These are phyloP conservation scores for Leccinum insolens DNA, from an alignment of 1,284 basidiomycete species.

Conservation along the genomic window DNA sequence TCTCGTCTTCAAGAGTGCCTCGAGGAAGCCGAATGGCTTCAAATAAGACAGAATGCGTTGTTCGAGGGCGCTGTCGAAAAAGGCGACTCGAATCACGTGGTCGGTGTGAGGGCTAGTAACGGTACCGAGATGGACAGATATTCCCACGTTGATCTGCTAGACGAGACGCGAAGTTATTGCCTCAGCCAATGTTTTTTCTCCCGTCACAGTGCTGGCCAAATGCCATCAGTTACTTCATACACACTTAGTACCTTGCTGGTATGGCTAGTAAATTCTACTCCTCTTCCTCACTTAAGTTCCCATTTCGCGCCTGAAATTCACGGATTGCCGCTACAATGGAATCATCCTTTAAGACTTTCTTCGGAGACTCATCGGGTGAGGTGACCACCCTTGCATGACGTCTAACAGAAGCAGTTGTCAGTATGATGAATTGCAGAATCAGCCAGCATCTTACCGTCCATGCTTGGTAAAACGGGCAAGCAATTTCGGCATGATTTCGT, in stretches of 20 bases:
- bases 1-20: too few relatives aligned
- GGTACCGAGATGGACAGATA: conserved; percentile 51
- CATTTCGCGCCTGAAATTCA: background rate
- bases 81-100: conserved; percentile 42
- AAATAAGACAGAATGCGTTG: conserved; percentile 40
- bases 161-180: conserved; percentile 35
- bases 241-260: background rate
- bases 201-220: too few relatives aligned
- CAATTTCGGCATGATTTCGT: background rate
- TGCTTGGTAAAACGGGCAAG: background rate
- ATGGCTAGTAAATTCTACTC: background rate
- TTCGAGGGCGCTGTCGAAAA: conserved; percentile 55
- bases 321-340: background rate
- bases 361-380: too few relatives aligned
- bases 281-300: background rate
- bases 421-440: background rate
- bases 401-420: background rate
- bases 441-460: background rate
- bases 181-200: too few relatives aligned
- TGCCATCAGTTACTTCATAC: too few relatives aligned
- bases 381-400: too few relatives aligned
- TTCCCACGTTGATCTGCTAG: conserved; percentile 36
- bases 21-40: too few relatives aligned
- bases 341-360: too few relatives aligned
- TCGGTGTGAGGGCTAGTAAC: conserved; percentile 39